Conservation (phyloP, 73 alveolate genomes). For the Paramecium sonneborni region DNA sequence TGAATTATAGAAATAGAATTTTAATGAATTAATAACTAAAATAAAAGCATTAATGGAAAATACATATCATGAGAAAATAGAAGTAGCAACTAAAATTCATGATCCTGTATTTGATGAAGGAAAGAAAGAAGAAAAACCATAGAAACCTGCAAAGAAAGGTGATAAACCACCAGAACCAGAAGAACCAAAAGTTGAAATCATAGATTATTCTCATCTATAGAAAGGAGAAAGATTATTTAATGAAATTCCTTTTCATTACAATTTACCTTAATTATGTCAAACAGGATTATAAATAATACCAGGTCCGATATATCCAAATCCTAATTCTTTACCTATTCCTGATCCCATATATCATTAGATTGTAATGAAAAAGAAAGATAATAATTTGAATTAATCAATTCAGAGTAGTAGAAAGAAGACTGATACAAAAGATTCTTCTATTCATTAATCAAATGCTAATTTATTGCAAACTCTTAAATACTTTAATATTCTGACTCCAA, state of each 20-base stretch:
- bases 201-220: constrained; percentile 56
- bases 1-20: constrained; percentile 48
- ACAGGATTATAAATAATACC: constrained; percentile 89
- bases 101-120: constrained; percentile 71
- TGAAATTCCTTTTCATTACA: constrained; percentile 70
- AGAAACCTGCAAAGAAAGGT: constrained; percentile 63
- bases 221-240: constrained; percentile 85
- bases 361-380: constrained; percentile 83
- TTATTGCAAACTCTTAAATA: not conserved
- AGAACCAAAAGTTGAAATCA: constrained; percentile 76
- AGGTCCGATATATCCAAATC: constrained; percentile 98
- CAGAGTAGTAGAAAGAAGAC: constrained; percentile 27
- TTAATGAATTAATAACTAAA: not conserved
- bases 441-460: not conserved
- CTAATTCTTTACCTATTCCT: constrained; percentile 98
- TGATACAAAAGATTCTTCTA: constrained; percentile 3
- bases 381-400: not conserved
- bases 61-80: constrained; percentile 61
- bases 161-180: constrained; percentile 70
- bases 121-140: constrained; percentile 74
- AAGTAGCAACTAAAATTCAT: constrained; percentile 45
- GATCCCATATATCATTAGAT: constrained; percentile 94
- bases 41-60: constrained; percentile 40
- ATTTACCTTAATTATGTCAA: constrained; percentile 73
- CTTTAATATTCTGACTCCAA: constrained; percentile 60